A percentile compares a stretch with the other conserved stretches of the same genome.
These are phyloP conservation scores for Beauveria pseudobassiana DNA, from an alignment of 2,329 filamentous ascomycete genomes.

Conservation along the genomic window DNA sequence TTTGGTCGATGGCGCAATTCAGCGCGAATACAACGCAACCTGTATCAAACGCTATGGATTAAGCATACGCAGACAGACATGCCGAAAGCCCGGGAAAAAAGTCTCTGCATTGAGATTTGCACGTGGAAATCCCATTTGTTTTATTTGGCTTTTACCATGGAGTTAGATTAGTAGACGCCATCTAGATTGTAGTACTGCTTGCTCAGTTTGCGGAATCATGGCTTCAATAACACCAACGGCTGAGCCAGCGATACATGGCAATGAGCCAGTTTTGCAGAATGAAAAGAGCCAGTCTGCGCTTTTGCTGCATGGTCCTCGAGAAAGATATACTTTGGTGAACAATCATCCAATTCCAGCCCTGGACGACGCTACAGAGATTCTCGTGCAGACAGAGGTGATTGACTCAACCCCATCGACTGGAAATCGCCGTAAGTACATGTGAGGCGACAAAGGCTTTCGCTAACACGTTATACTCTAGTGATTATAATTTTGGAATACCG, in stretches of 20 bases:
- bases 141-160: too few relatives aligned
- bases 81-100: neutral
- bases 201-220: neutral
- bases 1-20: conserved; percentile 6
- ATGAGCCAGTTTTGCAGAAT: neutral
- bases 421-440: conserved; percentile 54
- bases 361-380: conserved; percentile 38
- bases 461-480: conserved; percentile 20
- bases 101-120: neutral
- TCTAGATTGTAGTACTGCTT: too few relatives aligned
- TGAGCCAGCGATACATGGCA: neutral
- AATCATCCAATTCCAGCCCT: conserved; percentile 37
- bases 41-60: neutral
- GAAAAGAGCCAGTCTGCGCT: neutral
- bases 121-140: neutral
- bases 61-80: neutral
- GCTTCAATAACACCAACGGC: neutral
- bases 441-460: neutral
- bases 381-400: conserved; percentile 57
- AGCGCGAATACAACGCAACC: conserved; percentile 4
- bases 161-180: too few relatives aligned
- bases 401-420: conserved; percentile 72
- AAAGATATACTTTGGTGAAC: neutral
- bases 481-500: conserved; percentile 64
- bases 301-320: neutral